A percentile compares a stretch with the other conserved stretches of the same genome.
phyloP scores from a whole-genome alignment of 164 flowering plant genomes.

The Piper longum region DNA sequence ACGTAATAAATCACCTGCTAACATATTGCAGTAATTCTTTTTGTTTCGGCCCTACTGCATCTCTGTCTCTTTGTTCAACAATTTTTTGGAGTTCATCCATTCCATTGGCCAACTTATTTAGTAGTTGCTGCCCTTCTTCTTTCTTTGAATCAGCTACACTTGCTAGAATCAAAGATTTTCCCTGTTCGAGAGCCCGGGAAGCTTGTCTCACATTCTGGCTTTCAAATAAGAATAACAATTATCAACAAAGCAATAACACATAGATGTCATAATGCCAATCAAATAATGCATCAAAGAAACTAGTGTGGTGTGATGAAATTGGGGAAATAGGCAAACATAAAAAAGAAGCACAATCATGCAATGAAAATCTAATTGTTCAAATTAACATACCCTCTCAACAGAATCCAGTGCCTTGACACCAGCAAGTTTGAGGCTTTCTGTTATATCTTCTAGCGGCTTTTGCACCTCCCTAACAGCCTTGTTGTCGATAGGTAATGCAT shows the following conservation, averaged over 20 bases:
- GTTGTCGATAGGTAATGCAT: conserved; percentile 83
- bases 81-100: conserved; percentile 67
- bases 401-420: conserved; percentile 86
- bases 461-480: conserved; percentile 97
- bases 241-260: not conserved
- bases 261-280: not conserved
- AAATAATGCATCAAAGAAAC: too few species aligned
- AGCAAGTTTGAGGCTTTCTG: conserved; percentile 81
- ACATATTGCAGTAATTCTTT: conserved; percentile 85
- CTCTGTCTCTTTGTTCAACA: conserved; percentile 69
- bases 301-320: too few species aligned
- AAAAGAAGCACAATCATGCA: not conserved
- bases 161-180: conserved; percentile 52
- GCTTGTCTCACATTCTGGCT: conserved; percentile 84
- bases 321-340: not conserved
- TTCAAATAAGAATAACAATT: conserved; percentile 3
- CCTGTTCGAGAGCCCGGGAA: conserved; percentile 65
- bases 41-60: conserved; percentile 69
- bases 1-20: conserved; percentile 42
- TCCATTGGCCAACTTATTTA: conserved; percentile 72
- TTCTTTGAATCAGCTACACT: conserved; percentile 81
- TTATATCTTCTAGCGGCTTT: conserved; percentile 89
- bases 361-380: not conserved
- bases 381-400: conserved; percentile 63
- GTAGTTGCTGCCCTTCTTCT: conserved; percentile 64